Conservation (phyloP, 768 basidiomycete genomes). For the Lactarius indigo region DNA sequence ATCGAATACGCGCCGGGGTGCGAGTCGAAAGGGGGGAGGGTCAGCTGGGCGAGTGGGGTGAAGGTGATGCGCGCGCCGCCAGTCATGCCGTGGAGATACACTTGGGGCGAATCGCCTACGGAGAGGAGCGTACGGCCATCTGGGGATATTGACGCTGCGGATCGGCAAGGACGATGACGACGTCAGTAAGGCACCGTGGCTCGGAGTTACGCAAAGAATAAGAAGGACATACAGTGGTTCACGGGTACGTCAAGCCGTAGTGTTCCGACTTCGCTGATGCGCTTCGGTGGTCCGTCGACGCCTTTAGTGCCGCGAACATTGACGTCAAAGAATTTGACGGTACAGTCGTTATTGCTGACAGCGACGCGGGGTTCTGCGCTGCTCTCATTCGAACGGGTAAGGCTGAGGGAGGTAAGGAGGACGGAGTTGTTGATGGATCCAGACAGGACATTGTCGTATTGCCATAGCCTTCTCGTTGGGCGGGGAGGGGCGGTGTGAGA, state of each 20-base stretch:
- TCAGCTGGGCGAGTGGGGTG: constrained; percentile 62
- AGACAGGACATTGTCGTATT: constrained; percentile 47
- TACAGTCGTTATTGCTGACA: constrained; percentile 84
- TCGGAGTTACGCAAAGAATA: neutral
- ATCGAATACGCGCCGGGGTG: constrained; percentile 27
- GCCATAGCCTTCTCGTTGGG: constrained; percentile 41
- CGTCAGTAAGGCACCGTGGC: neutral
- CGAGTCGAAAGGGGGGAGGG: constrained; percentile 51
- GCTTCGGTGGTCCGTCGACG: constrained; percentile 37
- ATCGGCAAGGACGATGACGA: constrained; percentile 12
- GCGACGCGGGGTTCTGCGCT: constrained; percentile 72
- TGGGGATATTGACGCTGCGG: constrained; percentile 80
- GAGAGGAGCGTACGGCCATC: constrained; percentile 84
- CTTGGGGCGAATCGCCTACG: constrained; percentile 86
- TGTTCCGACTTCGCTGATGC: constrained; percentile 48
- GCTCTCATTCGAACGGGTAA: constrained; percentile 58
- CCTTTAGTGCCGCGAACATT: constrained; percentile 43
- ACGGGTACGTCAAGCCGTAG: constrained; percentile 65
- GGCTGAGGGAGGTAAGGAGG: constrained; percentile 56
- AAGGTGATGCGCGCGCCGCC: constrained; percentile 62
- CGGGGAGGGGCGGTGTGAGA: constrained; percentile 12
- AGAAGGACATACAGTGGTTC: constrained; percentile 67
- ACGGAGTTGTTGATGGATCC: constrained; percentile 86
- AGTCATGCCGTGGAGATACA: constrained; percentile 75
- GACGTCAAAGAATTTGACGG: constrained; percentile 78